These are phyloP conservation scores for Lepidium africanum DNA, from an alignment of 345 rosid genomes.

Conservation along the genomic window DNA sequence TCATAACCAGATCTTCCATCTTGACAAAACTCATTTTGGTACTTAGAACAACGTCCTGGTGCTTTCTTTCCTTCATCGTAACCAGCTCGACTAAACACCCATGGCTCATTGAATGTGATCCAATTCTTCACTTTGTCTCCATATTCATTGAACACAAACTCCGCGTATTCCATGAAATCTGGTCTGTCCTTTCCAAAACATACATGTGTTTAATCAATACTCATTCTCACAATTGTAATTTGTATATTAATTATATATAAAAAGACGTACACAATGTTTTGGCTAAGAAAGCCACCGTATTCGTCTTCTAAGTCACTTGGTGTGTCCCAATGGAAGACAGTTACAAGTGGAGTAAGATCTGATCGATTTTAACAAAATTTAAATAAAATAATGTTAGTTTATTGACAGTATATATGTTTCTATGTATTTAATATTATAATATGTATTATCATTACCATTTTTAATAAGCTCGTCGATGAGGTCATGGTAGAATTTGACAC, in stretches of 20 bases:
- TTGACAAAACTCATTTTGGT: not conserved
- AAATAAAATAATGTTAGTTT: not conserved
- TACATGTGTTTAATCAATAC: too few relatives aligned
- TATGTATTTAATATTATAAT: too few relatives aligned
- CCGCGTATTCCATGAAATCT: not conserved
- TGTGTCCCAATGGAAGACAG: conserved; percentile 5
- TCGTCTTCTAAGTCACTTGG: conserved; percentile 5
- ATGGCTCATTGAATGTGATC: conserved; percentile 22
- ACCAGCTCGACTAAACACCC: not conserved
- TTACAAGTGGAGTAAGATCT: not conserved
- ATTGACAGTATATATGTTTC: too few relatives aligned
- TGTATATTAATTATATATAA: too few relatives aligned
- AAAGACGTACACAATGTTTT: not conserved
- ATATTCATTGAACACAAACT: not conserved
- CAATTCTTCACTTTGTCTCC: conserved; percentile 30
- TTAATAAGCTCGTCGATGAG: conserved; percentile 32
- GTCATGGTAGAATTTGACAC: conserved; percentile 33
- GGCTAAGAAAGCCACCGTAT: not conserved
- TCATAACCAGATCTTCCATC: not conserved
- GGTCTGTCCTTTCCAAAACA: too few relatives aligned
- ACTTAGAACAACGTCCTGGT: conserved; percentile 3
- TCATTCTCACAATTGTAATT: too few relatives aligned
- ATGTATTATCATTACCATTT: conserved; percentile 10
- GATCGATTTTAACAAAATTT: not conserved
- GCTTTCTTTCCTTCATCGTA: conserved; percentile 5